phyloP scores from a whole-genome alignment of 305 asterid genomes.

The Solanum chacoense region DNA sequence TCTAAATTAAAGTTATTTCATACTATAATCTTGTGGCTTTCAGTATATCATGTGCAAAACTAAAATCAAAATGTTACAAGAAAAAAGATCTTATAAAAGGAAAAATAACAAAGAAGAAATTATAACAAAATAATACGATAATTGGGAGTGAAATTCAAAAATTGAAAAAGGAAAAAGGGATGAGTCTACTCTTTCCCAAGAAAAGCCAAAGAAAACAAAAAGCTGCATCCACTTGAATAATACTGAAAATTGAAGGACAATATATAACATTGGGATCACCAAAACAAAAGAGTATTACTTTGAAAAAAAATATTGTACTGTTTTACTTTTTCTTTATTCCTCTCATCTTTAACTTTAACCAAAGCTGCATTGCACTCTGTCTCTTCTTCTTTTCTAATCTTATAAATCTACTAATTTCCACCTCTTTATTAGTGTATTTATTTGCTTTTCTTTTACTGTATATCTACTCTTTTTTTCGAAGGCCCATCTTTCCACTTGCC shows the following conservation, averaged over 20 bases:
- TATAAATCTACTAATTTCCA: background rate
- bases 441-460: background rate
- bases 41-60: too few relatives aligned
- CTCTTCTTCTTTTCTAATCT: background rate
- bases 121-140: too few relatives aligned
- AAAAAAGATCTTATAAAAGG: too few relatives aligned
- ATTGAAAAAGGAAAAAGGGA: background rate
- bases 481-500: slow-evolving; percentile 11
- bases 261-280: slow-evolving; percentile 4
- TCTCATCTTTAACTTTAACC: slow-evolving; percentile 2
- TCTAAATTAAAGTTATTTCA: too few relatives aligned
- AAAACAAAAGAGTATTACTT: background rate
- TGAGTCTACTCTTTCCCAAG: background rate
- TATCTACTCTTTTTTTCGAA: background rate
- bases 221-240: background rate
- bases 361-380: slow-evolving; percentile 6
- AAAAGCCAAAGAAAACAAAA: background rate
- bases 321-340: background rate
- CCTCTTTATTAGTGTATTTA: background rate
- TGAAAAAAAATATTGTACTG: background rate
- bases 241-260: background rate
- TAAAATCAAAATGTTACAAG: accelerated
- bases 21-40: too few relatives aligned
- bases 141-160: background rate
- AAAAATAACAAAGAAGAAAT: too few relatives aligned